These are phyloP conservation scores for Annulohypoxylon nitens DNA, from an alignment of 495 filamentous ascomycete species.

Conservation along the genomic window DNA sequence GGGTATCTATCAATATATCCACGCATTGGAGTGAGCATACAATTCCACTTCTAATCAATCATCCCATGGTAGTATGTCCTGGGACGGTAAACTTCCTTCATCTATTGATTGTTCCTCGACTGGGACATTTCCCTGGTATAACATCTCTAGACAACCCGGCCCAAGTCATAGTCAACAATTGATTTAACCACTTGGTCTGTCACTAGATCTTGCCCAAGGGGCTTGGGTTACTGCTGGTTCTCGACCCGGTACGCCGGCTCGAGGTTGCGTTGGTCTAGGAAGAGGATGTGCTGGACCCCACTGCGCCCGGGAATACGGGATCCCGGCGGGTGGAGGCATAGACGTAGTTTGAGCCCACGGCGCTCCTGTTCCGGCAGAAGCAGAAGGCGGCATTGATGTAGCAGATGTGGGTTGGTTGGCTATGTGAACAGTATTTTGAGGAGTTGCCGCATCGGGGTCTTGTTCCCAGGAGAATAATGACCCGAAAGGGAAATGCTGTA, in stretches of 20 bases:
- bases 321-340: conserved; percentile 51
- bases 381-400: conserved; percentile 39
- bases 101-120: neutral
- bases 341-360: conserved; percentile 56
- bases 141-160: neutral
- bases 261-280: conserved; percentile 37
- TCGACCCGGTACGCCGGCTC: conserved; percentile 23
- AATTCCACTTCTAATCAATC: neutral
- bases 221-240: conserved; percentile 39
- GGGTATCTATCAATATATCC: neutral
- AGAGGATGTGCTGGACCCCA: conserved; percentile 38
- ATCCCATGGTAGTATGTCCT: neutral
- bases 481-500: conserved; percentile 97
- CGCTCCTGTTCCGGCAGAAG: conserved; percentile 51
- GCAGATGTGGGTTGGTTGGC: conserved; percentile 65
- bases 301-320: conserved; percentile 53
- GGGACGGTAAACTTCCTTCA: neutral
- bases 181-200: conserved; percentile 46
- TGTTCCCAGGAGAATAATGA: conserved; percentile 85
- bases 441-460: conserved; percentile 71
- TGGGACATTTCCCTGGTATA: neutral
- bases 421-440: conserved; percentile 66
- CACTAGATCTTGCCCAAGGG: conserved; percentile 48
- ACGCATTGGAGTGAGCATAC: neutral
- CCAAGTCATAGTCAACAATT: neutral